phyloP scores from a whole-genome alignment of 306 rosid genomes.

The Cicer pinnatifidum region DNA sequence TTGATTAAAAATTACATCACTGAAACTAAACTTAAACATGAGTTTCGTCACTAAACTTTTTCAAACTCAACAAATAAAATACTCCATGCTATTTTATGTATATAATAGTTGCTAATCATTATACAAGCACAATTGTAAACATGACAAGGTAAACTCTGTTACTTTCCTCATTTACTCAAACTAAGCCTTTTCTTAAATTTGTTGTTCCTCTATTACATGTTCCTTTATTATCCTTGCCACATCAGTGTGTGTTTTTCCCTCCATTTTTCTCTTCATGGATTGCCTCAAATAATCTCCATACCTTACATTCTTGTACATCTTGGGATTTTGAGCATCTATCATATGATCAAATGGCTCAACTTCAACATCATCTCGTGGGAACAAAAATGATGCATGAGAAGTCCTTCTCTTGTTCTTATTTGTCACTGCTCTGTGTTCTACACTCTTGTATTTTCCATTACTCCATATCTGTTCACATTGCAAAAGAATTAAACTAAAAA shows the following conservation, averaged over 20 bases:
- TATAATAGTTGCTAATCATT: background rate
- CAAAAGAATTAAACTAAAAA: background rate
- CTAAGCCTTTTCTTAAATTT: background rate
- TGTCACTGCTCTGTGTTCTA: constrained; percentile 53
- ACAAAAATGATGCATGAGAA: constrained; percentile 42
- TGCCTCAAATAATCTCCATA: constrained; percentile 56
- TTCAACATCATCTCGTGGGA: constrained; percentile 50
- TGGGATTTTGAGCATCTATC: constrained; percentile 43
- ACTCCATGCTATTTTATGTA: background rate
- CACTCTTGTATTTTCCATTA: constrained; percentile 57
- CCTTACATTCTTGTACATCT: constrained; percentile 49
- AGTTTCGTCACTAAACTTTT: no score
- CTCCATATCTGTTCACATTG: constrained; percentile 52
- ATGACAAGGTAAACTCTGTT: background rate
- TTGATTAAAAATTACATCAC: no score
- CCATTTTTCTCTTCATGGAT: constrained; percentile 46
- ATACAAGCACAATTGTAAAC: background rate
- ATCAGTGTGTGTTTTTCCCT: constrained; percentile 51
- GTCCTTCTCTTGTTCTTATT: constrained; percentile 43
- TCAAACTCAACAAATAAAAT: no score
- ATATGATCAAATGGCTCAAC: constrained; percentile 49
- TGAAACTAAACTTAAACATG: no score
- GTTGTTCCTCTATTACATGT: background rate
- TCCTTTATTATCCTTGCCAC: constrained; percentile 37
- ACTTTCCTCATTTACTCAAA: background rate